Evolutionary conservation across 2,329 filamentous ascomycete species (phyloP).

Genomic region (Aspergillus luchuensis): DNA sequence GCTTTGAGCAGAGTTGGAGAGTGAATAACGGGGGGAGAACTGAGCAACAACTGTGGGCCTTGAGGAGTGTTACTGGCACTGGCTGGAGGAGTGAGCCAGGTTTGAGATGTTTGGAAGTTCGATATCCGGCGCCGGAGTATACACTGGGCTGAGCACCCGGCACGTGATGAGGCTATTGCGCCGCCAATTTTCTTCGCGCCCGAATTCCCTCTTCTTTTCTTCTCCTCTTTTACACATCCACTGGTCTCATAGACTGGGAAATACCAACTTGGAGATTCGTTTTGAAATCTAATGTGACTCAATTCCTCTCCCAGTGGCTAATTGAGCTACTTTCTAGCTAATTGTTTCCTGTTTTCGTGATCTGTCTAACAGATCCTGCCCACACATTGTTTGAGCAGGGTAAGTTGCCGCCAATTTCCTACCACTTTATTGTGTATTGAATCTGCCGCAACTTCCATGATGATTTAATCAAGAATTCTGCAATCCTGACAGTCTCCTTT

Average conservation of each 20-base stretch:
- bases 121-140: slow-evolving; percentile 24
- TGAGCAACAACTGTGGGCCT: neutral
- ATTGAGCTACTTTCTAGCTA: neutral
- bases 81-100: neutral
- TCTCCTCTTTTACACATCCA: neutral
- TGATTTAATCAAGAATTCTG: slow-evolving; percentile 49
- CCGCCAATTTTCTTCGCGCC: neutral
- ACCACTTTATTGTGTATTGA: slow-evolving; percentile 4
- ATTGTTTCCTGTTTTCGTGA: neutral
- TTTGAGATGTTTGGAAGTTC: slow-evolving; percentile 4
- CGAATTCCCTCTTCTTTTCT: slow-evolving; percentile 6
- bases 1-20: neutral
- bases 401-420: slow-evolving; percentile 3
- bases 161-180: slow-evolving; percentile 31
- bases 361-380: neutral
- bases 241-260: no score
- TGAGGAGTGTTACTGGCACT: neutral
- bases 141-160: slow-evolving; percentile 8
- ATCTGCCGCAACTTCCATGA: slow-evolving; percentile 27
- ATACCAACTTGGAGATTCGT: no score
- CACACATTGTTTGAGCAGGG: neutral
- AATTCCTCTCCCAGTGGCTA: neutral
- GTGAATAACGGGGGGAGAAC: slow-evolving; percentile 9
- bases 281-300: neutral
- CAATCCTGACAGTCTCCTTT: slow-evolving; percentile 48